A percentile compares a stretch with the other conserved stretches of the same genome.
Conservation (phyloP, 345 rosid species). For the Ceriops decandra region DNA sequence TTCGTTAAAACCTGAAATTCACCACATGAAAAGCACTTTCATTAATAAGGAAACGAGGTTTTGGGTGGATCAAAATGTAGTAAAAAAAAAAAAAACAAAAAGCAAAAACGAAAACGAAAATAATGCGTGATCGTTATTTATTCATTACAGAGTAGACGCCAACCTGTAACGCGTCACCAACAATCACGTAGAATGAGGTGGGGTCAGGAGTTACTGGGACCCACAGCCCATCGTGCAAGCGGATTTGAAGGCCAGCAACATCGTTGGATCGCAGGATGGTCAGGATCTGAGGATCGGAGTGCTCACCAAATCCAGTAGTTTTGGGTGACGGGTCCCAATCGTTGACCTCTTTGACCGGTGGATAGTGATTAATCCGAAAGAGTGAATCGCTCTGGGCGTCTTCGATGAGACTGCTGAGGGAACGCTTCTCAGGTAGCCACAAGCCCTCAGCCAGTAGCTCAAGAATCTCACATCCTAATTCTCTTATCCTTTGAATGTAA, state of each 20-base stretch:
- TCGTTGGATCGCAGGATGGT: slow-evolving; percentile 81
- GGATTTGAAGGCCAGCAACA: slow-evolving; percentile 74
- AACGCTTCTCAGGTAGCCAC: slow-evolving; percentile 39
- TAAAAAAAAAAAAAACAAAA: not conserved
- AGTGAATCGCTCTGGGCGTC: slow-evolving; percentile 63
- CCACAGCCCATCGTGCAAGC: slow-evolving; percentile 58
- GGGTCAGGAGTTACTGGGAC: slow-evolving; percentile 76
- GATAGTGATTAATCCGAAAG: slow-evolving; percentile 80
- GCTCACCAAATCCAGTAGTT: slow-evolving; percentile 83
- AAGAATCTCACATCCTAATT: slow-evolving; percentile 60
- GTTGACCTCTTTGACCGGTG: slow-evolving; percentile 23
- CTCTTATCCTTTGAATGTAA: slow-evolving; percentile 58
- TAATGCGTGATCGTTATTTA: not conserved
- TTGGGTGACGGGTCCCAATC: slow-evolving; percentile 24
- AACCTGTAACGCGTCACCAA: slow-evolving; percentile 85
- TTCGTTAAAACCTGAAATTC: slow-evolving; percentile 40
- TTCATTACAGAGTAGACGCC: slow-evolving; percentile 1
- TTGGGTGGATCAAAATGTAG: not conserved
- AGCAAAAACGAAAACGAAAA: not conserved
- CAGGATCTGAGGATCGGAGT: slow-evolving; percentile 89
- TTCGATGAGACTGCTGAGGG: slow-evolving; percentile 56
- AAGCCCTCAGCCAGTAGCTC: slow-evolving; percentile 75
- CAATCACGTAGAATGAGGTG: slow-evolving; percentile 64
- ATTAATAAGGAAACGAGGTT: not conserved
- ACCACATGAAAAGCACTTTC: not conserved